Evolutionary conservation across 169 alveolate species (phyloP).

Genomic region (Eimeria nieschulzi): DNA sequence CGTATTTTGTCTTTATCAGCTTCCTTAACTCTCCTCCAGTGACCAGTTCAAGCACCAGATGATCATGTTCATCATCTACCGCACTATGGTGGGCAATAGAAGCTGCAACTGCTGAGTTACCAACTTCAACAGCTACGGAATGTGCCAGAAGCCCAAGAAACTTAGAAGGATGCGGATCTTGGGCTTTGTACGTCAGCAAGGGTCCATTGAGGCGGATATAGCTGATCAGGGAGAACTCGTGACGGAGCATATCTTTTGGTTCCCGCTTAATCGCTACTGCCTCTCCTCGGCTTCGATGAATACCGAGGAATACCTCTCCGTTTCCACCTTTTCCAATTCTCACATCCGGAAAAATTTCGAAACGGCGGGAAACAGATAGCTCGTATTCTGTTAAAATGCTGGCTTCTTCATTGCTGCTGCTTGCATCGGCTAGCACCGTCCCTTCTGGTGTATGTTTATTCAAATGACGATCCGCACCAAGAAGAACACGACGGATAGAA

Average conservation of each 20-base stretch:
- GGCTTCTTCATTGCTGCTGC: not conserved
- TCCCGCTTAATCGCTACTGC: conserved; percentile 42
- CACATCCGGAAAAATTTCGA: conserved; percentile 26
- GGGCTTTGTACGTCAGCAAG: conserved; percentile 47
- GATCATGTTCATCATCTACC: conserved; percentile 23
- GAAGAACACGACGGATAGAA: conserved; percentile 36
- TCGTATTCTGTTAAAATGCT: conserved; percentile 5
- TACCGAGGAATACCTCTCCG: conserved; percentile 40
- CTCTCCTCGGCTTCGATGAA: conserved; percentile 9
- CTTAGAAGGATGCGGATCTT: conserved; percentile 28
- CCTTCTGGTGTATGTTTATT: not conserved
- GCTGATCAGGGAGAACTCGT: conserved; percentile 12
- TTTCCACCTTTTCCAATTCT: conserved; percentile 47
- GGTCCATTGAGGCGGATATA: conserved; percentile 29
- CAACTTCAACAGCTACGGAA: conserved; percentile 48
- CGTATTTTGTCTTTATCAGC: conserved; percentile 7
- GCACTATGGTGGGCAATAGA: conserved; percentile 56
- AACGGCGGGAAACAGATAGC: conserved; percentile 18
- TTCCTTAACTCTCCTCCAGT: conserved; percentile 38
- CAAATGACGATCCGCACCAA: conserved; percentile 21
- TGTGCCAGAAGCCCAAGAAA: conserved; percentile 32
- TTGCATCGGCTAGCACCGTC: not conserved
- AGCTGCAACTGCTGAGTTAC: conserved; percentile 43
- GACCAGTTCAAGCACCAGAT: conserved; percentile 36
- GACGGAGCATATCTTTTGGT: conserved; percentile 48